phyloP scores from a whole-genome alignment of 306 rosid species.

The Crotalaria pallida region DNA sequence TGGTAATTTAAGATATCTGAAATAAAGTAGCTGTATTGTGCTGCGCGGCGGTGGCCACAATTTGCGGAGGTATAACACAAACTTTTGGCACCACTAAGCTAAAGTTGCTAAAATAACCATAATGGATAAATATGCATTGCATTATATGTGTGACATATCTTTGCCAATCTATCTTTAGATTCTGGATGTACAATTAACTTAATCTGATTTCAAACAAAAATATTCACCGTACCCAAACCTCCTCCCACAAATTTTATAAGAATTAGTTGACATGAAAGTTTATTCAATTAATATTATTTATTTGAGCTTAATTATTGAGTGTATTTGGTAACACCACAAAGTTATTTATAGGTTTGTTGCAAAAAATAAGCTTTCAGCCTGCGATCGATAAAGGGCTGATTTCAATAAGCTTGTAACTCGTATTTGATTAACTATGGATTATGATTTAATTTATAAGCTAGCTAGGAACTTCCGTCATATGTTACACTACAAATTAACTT shows the following conservation, averaged over 20 bases:
- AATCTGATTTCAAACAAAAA: background rate
- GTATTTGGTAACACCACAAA: background rate
- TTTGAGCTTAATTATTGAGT: background rate
- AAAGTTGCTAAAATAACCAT: slow-evolving; percentile 20
- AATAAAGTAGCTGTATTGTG: slow-evolving; percentile 26
- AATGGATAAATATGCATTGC: background rate
- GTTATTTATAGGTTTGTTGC: no score
- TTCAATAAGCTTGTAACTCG: no score
- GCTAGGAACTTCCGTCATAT: no score
- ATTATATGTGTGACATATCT: background rate
- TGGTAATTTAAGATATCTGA: slow-evolving; percentile 9
- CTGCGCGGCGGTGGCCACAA: slow-evolving; percentile 32
- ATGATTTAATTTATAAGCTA: no score
- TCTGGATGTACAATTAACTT: background rate
- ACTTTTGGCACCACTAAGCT: slow-evolving; percentile 33
- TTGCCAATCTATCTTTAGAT: background rate
- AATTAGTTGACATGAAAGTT: background rate
- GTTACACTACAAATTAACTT: no score
- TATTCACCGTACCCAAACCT: background rate
- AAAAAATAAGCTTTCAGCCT: no score
- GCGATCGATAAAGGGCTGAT: no score
- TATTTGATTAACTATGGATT: no score
- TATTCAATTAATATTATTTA: background rate
- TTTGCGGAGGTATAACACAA: slow-evolving; percentile 24
- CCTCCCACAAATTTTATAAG: background rate